Base-by-base conservation (phyloP, 768 basidiomycete genomes). In the Naganishia kalamii region DNA sequence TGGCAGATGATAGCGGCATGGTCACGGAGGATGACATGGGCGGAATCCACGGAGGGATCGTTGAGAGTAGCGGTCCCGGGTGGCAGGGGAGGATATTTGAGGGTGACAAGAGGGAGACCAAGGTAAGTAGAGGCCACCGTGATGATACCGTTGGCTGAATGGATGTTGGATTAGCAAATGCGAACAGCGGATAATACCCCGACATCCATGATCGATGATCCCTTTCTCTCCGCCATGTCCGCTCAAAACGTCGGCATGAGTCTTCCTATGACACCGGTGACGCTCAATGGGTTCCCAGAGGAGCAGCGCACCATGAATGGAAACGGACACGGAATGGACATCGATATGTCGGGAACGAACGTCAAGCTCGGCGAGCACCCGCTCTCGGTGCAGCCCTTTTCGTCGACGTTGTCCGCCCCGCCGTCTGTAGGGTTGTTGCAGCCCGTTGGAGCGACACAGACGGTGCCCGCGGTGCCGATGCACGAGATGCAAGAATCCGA, bases 81-180 rank as follows among this genome's bases (percentile, higher is more conserved):
- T 57, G 54, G 54, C 33, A 57, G n/a, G 54, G 54, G 21, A 37
- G 30, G 54, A 23, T 57, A 10, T 57, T 57, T 15, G 54, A 57
- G 37, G 54, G 54, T 25, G 54, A 57, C 25, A 57, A 57, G 12
- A 57, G 54, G 23, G 54, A 57, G 37, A 57, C 54, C 21, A 57
- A 57, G 54, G 54, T 57, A 17, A 52, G 51, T 52, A n/a, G n/a
- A n/a, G n/a, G n/a, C 4, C 47, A 48, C 47, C 23, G 3, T 30
- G 48, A 30, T 25, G 19, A 41, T 4, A 3, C 48, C 27, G 46
- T 23, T 3, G 7, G n/a, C n/a, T 47, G 46, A 47, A 7, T n/a
- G 27, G 46, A 15, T 47, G n/a, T 47, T 5, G n/a, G 3, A 2
- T 12, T 10, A 57, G 54, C 54, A 57, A 57, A 57, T 57, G 54